These are phyloP conservation scores for Metarhizium sp. DNA, from an alignment of 2,329 filamentous ascomycete species.

Conservation along the genomic window DNA sequence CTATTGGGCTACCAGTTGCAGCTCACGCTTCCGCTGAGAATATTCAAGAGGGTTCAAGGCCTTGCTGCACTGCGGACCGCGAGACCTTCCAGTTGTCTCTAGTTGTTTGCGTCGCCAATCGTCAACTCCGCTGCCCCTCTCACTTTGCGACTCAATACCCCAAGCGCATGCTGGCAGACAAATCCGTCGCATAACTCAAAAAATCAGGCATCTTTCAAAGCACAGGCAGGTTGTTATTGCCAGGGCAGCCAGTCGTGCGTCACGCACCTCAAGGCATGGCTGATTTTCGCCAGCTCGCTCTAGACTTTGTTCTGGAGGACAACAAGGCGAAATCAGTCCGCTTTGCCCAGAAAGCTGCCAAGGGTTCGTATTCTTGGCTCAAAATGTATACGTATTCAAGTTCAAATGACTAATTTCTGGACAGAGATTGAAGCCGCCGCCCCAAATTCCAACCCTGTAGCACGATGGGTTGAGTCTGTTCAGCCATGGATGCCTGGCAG, in stretches of 20 bases:
- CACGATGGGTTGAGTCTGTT: conserved; percentile 46
- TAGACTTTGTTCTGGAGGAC: conserved; percentile 45
- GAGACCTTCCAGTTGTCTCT: not conserved
- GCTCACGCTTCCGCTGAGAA: not conserved
- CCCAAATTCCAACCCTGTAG: conserved; percentile 35
- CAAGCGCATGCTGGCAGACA: not conserved
- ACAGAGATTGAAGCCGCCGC: conserved; percentile 36
- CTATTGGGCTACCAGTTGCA: not conserved
- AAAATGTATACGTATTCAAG: not conserved
- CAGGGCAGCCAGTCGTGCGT: not conserved
- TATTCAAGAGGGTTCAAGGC: not conserved
- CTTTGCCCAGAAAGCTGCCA: conserved; percentile 37
- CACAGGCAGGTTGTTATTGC: not conserved
- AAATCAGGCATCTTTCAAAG: not conserved
- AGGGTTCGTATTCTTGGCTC: conserved; percentile 18
- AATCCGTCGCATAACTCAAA: not conserved
- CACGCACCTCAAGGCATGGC: conserved; percentile 23
- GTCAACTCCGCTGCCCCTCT: not conserved
- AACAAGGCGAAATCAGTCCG: conserved; percentile 29
- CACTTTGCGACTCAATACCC: not conserved
- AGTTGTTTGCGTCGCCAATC: not conserved
- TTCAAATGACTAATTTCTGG: conserved; percentile 5
- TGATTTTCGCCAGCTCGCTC: conserved; percentile 40
- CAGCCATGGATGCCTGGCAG: conserved; percentile 43
- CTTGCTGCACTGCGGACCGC: not conserved